Conservation (phyloP, 768 basidiomycete species). For the Dioszegia aurantiaca region DNA sequence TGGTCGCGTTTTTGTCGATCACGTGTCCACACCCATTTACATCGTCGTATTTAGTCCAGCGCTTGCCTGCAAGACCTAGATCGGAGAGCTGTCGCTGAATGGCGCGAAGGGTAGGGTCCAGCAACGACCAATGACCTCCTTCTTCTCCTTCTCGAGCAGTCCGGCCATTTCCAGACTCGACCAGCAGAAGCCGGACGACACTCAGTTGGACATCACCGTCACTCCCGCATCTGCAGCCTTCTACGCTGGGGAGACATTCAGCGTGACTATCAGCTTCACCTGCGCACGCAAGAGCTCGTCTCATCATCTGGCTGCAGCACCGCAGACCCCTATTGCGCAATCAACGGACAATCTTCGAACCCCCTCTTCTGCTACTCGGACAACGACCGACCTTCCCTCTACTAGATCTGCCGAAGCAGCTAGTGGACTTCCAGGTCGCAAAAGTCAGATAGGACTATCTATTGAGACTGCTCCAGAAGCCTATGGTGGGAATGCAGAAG, state of each 20-base stretch:
- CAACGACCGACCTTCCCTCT: not conserved
- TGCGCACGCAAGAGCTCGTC: slow-evolving; percentile 59
- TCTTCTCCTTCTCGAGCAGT: slow-evolving; percentile 27
- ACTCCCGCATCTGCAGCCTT: slow-evolving; percentile 78
- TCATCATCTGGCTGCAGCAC: not conserved
- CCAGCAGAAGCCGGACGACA: slow-evolving; percentile 25
- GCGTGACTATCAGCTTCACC: slow-evolving; percentile 79
- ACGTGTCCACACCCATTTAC: no score
- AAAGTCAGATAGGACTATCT: slow-evolving; percentile 26
- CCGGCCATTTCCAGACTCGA: slow-evolving; percentile 2
- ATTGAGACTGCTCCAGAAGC: slow-evolving; percentile 6
- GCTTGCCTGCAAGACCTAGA: no score
- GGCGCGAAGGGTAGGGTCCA: no score
- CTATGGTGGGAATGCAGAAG: slow-evolving; percentile 27
- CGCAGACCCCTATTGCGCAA: not conserved
- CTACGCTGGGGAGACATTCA: slow-evolving; percentile 86
- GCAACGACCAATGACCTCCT: slow-evolving; percentile 35
- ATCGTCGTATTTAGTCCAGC: no score
- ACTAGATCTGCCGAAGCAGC: not conserved
- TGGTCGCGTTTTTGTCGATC: no score
- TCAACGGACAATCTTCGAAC: not conserved
- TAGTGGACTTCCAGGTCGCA: slow-evolving; percentile 16
- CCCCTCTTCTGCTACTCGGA: not conserved
- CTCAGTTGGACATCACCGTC: slow-evolving; percentile 51
- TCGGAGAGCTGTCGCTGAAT: no score